Percentiles rank a stretch among this genome's conserved stretches.
Evolutionary conservation across 2,329 filamentous ascomycete genomes (phyloP).

Genomic region (Penicillium sp.): DNA sequence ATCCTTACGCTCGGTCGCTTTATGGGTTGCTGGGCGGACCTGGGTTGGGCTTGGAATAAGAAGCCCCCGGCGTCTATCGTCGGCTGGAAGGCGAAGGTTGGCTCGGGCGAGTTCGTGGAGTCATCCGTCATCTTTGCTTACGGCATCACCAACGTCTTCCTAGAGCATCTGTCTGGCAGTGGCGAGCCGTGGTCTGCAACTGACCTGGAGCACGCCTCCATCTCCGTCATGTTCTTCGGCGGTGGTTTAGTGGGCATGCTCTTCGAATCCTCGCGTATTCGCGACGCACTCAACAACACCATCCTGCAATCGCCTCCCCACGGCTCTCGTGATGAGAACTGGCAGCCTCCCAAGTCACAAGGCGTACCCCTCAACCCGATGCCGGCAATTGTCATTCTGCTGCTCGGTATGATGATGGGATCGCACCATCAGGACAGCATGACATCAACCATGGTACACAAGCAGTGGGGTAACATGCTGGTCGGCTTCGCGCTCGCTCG

Average conservation of each 20-base stretch:
- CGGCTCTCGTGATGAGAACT: slow-evolving; percentile 47
- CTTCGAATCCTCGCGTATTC: slow-evolving; percentile 68
- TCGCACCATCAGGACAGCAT: slow-evolving; percentile 80
- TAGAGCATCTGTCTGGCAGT: slow-evolving; percentile 77
- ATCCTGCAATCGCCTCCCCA: slow-evolving; percentile 41
- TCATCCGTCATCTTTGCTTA: slow-evolving; percentile 87
- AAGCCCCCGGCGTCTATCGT: slow-evolving; percentile 58
- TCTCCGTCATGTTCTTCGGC: slow-evolving; percentile 89
- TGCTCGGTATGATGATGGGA: slow-evolving; percentile 92
- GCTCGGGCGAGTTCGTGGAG: slow-evolving; percentile 83
- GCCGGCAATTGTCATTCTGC: slow-evolving; percentile 76
- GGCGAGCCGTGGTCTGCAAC: slow-evolving; percentile 67
- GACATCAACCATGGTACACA: slow-evolving; percentile 86
- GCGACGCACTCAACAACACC: slow-evolving; percentile 52
- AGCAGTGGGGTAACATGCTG: slow-evolving; percentile 86
- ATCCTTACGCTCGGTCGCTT: slow-evolving; percentile 81
- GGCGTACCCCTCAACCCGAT: slow-evolving; percentile 79
- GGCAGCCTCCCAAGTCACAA: slow-evolving; percentile 62
- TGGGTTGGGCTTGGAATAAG: slow-evolving; percentile 94
- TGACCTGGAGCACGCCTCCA: slow-evolving; percentile 88
- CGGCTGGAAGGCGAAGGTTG: slow-evolving; percentile 58
- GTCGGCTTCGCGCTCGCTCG: slow-evolving; percentile 75
- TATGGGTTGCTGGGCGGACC: slow-evolving; percentile 82
- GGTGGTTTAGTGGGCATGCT: slow-evolving; percentile 85
- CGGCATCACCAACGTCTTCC: slow-evolving; percentile 81